Evolutionary conservation across 805 yeast genomes (phyloP).

Genomic region (Myxozyma nipponensis): DNA sequence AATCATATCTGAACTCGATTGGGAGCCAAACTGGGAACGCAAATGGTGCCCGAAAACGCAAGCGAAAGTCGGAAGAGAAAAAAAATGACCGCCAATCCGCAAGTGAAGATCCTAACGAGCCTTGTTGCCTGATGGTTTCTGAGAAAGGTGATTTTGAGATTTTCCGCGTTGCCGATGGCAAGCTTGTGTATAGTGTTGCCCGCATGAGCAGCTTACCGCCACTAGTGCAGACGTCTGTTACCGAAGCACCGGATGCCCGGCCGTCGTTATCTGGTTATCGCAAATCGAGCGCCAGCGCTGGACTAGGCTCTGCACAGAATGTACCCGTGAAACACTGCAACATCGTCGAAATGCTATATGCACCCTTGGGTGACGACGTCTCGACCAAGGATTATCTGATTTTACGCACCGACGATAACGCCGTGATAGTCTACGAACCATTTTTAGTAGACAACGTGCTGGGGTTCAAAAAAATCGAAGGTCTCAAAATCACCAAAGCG

Average conservation of each 20-base stretch:
- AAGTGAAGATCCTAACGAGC: not conserved
- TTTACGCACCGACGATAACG: conserved; percentile 77
- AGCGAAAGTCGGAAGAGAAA: not conserved
- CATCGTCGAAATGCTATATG: conserved; percentile 48
- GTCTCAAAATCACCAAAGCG: not conserved
- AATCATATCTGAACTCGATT: not conserved
- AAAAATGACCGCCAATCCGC: not conserved
- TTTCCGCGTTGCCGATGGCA: conserved; percentile 5
- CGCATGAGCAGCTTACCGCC: conserved; percentile 6
- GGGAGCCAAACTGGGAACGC: not conserved
- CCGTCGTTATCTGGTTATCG: conserved; percentile 8
- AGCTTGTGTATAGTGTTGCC: not conserved
- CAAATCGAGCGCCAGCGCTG: conserved; percentile 16
- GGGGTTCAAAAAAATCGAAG: not conserved
- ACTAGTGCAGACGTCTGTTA: not conserved
- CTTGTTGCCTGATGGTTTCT: conserved; percentile 11
- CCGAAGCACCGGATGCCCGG: not conserved
- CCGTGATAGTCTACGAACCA: conserved; percentile 62
- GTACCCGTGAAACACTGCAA: conserved; percentile 1
- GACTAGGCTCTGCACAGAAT: not conserved
- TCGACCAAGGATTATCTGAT: conserved; percentile 60
- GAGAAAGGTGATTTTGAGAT: conserved; percentile 16
- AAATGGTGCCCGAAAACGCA: conserved; percentile 2
- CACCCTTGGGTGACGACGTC: conserved; percentile 58
- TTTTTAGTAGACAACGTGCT: conserved; percentile 40